A percentile compares a stretch with the other conserved stretches of the same genome.
These are phyloP conservation scores for Parascedosporium putredinis DNA, from an alignment of 2,329 filamentous ascomycete species.

Conservation along the genomic window DNA sequence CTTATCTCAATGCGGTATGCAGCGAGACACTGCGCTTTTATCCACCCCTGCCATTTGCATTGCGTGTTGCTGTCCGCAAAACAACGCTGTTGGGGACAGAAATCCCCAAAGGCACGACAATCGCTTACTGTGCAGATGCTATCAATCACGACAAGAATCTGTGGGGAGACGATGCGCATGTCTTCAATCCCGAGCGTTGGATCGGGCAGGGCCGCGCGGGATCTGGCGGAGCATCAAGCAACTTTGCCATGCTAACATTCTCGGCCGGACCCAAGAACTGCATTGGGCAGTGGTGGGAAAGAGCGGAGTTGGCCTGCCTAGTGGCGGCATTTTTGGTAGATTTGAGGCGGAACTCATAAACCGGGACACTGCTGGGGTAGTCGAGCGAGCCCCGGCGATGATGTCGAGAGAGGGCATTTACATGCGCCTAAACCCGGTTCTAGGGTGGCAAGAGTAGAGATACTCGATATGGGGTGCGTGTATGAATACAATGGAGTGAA, in stretches of 20 bases:
- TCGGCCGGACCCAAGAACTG: not conserved
- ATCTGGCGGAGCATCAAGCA: not conserved
- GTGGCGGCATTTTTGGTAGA: not conserved
- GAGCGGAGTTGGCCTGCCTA: not conserved
- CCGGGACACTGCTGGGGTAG: not conserved
- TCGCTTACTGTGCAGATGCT: conserved; percentile 56
- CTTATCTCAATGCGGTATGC: conserved; percentile 35
- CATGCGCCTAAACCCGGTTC: not conserved
- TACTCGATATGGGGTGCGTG: not conserved
- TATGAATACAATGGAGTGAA: not conserved
- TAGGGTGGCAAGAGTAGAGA: not conserved
- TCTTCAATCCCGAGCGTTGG: conserved; percentile 76
- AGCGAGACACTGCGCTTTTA: conserved; percentile 67
- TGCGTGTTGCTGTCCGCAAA: conserved; percentile 53
- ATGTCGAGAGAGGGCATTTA: not conserved
- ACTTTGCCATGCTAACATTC: not conserved
- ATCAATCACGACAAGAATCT: conserved; percentile 57
- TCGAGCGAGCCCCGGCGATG: not conserved
- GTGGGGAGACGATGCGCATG: conserved; percentile 66
- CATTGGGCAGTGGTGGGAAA: not conserved
- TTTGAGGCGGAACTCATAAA: not conserved
- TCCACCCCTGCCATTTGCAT: conserved; percentile 59
- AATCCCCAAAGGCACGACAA: conserved; percentile 59
- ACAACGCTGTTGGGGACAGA: conserved; percentile 54
- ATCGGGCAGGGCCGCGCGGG: conserved; percentile 20